These are phyloP conservation scores for Blastobotrys capitulatus DNA, from an alignment of 1,139 yeast species.

Conservation along the genomic window DNA sequence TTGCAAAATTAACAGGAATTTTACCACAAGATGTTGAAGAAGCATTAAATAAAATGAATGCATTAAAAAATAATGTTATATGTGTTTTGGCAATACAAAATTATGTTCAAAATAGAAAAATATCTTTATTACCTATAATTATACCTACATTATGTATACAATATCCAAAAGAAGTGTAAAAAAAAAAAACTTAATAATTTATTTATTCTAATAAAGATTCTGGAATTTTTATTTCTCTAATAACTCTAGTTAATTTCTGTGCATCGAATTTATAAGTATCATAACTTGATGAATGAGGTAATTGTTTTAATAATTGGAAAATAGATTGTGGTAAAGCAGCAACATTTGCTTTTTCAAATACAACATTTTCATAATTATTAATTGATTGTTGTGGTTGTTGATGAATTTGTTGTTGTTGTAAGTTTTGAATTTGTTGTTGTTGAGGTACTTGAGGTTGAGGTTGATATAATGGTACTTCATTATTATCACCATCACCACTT, in stretches of 20 bases:
- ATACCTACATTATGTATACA: constrained; percentile 12
- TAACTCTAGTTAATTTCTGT: constrained; percentile 19
- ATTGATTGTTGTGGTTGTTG: too few species aligned
- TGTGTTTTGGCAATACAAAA: constrained; percentile 12
- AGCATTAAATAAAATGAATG: constrained; percentile 55
- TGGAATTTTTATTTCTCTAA: constrained; percentile 18
- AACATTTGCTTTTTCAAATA: constrained; percentile 9
- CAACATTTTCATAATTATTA: background rate
- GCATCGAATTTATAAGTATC: constrained; percentile 28
- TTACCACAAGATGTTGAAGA: constrained; percentile 61
- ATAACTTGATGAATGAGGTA: constrained; percentile 31
- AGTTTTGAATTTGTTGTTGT: too few species aligned
- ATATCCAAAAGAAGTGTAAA: background rate
- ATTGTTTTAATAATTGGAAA: constrained; percentile 23
- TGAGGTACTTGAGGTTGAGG: too few species aligned
- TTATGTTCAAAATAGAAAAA: constrained; percentile 13
- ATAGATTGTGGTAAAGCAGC: constrained; percentile 23
- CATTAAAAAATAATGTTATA: constrained; percentile 15
- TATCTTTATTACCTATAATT: constrained; percentile 17
- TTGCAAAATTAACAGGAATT: constrained; percentile 62
- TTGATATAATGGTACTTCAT: too few species aligned
- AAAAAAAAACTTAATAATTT: background rate
- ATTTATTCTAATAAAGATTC: constrained; percentile 5
- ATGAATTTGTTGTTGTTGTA: too few species aligned
- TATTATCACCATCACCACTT: constrained; percentile 7